phyloP scores from a whole-genome alignment of 1,284 basidiomycete species.

The Austroboletus novae-zelandiae region DNA sequence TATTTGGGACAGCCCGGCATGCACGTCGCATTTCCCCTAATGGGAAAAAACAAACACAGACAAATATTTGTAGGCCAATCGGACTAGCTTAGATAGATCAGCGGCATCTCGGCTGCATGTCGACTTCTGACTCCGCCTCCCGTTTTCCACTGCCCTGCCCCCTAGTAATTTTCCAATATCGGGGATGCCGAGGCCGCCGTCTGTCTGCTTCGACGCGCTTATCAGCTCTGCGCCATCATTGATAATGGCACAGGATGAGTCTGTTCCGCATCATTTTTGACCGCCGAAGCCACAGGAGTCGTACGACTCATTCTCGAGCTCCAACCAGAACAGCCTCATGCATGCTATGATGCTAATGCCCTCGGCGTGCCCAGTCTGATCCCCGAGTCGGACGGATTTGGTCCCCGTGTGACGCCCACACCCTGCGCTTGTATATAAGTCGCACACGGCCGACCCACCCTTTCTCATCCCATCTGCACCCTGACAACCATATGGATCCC shows the following conservation, averaged over 20 bases:
- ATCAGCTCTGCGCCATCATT: too few species aligned
- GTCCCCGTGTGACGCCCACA: conserved; percentile 11
- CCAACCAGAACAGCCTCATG: background rate
- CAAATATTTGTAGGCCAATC: conserved; percentile 7
- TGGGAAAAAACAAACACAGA: background rate
- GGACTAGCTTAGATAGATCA: background rate
- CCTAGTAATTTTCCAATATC: too few species aligned
- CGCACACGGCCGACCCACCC: conserved; percentile 4
- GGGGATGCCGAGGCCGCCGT: too few species aligned
- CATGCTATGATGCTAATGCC: background rate
- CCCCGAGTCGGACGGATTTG: conserved; percentile 9
- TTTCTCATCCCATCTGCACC: conserved; percentile 2
- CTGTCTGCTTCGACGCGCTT: too few species aligned
- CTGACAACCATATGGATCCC: conserved; percentile 20
- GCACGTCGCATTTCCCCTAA: background rate
- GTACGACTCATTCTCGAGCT: background rate
- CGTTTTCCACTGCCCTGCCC: too few species aligned
- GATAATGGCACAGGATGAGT: background rate
- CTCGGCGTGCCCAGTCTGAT: background rate
- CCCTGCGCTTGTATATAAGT: conserved; percentile 5
- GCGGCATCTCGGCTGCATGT: conserved; percentile 5
- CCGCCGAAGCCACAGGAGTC: background rate
- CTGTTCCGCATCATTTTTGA: conserved; percentile 4
- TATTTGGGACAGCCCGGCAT: too few species aligned
- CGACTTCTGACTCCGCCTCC: conserved; percentile 1